Base-by-base conservation (phyloP, 768 basidiomycete species). In the Xerocomellus chrysenteron region DNA sequence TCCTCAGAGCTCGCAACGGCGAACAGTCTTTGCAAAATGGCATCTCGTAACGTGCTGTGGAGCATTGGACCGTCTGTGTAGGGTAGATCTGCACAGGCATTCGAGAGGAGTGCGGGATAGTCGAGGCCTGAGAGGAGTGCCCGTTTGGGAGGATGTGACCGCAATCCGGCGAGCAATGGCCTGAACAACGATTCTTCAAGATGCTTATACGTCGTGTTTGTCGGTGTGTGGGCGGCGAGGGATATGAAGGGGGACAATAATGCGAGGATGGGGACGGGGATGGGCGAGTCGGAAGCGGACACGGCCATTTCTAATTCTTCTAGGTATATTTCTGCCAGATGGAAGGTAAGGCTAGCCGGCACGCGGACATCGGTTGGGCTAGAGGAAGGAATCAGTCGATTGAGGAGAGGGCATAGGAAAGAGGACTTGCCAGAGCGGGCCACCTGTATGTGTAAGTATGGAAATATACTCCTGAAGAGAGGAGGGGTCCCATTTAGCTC, bases 281-380 rank as follows among this genome's bases (percentile, higher is more conserved):
- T 51, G 16, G 71, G 62, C 17, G 72, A 52, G 1, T 69, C 60
- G 40, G 62, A 67, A 33, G 52, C 52, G 33, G 67, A 68, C 8
- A 84, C 65, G 4, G 76, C 83, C 66, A 84, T 93, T 66, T 97
- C 84, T 36, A 99, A 81, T 68, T 98, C 96, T 61, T 92, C 88
- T 14, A 95, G 69, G 69, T 92, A 97, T 46, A 98, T 84, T 68
- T 99, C 96, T 14, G 87, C 80, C 19, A 98, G 72, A 70, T 99
- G 96, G 66, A 87, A 94, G 24, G 85, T 78, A 19, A 99, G 77
- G 57, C 94, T 85, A 4, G 79, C 73, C 2, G 96, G 92, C 2
- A 94, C 85, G 45, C 86, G 83, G 17, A 75, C 76, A 64, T 97
- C 88, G 50, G 80, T 75, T 11, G 85, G 80, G 66, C 92, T 94